phyloP scores from a whole-genome alignment of 1,284 basidiomycete genomes.

The Porogramme epimiltina region DNA sequence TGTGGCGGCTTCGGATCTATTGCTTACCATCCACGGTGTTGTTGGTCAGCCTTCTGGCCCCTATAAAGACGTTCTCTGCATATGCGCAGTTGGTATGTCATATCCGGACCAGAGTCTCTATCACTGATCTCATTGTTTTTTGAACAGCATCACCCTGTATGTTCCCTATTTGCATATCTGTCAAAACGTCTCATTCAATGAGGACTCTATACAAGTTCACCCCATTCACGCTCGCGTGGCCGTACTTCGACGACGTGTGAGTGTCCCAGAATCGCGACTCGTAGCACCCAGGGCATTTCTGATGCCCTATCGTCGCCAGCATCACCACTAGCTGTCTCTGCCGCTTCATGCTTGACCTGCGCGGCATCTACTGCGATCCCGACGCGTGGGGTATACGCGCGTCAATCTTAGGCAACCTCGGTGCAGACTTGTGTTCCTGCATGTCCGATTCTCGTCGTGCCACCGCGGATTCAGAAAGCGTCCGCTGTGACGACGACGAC shows the following conservation, averaged over 20 bases:
- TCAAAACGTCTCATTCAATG: neutral
- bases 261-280: no score
- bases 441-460: no score
- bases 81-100: neutral
- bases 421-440: no score
- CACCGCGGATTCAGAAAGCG: no score
- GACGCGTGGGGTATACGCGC: no score
- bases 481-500: no score
- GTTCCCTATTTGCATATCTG: neutral
- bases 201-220: neutral
- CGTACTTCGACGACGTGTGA: conserved; percentile 15
- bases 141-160: neutral
- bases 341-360: conserved; percentile 13
- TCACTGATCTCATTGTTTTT: neutral
- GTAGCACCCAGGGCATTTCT: no score
- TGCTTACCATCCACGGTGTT: no score
- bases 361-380: neutral
- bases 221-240: conserved; percentile 12
- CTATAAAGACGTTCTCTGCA: neutral
- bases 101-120: no score
- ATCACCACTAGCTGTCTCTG: conserved; percentile 13
- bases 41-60: neutral
- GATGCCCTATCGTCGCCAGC: neutral
- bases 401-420: no score
- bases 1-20: neutral